A percentile compares a stretch with the other conserved stretches of the same genome.
phyloP scores from a whole-genome alignment of 805 yeast genomes.

The Metschnikowia peoriensis region DNA sequence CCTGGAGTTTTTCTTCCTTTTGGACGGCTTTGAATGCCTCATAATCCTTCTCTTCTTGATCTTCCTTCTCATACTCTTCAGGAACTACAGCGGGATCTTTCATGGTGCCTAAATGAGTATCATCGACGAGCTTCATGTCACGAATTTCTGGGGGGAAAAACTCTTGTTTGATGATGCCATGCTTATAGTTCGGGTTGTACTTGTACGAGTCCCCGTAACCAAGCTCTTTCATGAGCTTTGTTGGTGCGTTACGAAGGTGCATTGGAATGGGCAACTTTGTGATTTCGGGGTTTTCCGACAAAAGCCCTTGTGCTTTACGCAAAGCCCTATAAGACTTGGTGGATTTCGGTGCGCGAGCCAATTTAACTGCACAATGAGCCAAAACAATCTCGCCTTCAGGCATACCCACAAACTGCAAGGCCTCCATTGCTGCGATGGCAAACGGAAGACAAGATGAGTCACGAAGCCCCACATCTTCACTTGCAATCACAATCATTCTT shows the following conservation, averaged over 20 bases:
- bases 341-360: slow-evolving; percentile 83
- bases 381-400: slow-evolving; percentile 90
- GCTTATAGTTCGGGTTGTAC: slow-evolving; percentile 77
- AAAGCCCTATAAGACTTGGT: slow-evolving; percentile 84
- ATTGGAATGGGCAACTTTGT: slow-evolving; percentile 67
- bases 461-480: slow-evolving; percentile 87
- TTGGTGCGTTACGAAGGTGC: slow-evolving; percentile 94
- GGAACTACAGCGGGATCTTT: slow-evolving; percentile 17
- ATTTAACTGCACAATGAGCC: slow-evolving; percentile 90
- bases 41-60: slow-evolving; percentile 13
- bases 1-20: slow-evolving; percentile 4
- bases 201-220: slow-evolving; percentile 86
- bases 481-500: slow-evolving; percentile 90
- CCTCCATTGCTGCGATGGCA: slow-evolving; percentile 80
- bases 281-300: slow-evolving; percentile 56
- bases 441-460: slow-evolving; percentile 85
- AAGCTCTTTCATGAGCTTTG: slow-evolving; percentile 80
- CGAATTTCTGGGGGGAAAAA: slow-evolving; percentile 63
- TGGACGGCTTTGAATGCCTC: slow-evolving; percentile 15
- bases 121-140: slow-evolving; percentile 48
- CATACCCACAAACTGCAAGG: slow-evolving; percentile 86
- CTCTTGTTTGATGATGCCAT: slow-evolving; percentile 71
- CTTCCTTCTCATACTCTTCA: slow-evolving; percentile 6
- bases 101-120: slow-evolving; percentile 51
- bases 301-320: slow-evolving; percentile 57